Evolutionary conservation across 1,139 yeast species (phyloP).

Genomic region (Candida sp.): DNA sequence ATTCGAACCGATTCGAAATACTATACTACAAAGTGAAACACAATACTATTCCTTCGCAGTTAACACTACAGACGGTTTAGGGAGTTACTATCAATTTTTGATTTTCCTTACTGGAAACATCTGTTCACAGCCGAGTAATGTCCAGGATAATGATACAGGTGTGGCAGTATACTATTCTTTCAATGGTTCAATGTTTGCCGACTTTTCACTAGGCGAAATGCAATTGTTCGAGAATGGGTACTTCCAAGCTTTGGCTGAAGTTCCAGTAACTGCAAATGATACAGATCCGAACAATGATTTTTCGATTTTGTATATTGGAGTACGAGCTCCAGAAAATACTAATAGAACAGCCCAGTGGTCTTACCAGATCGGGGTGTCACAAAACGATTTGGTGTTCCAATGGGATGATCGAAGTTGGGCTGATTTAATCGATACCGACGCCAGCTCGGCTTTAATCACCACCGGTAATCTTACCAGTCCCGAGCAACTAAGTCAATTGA

Average conservation of each 20-base stretch:
- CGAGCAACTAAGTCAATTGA: conserved; percentile 16
- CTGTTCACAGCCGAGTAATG: conserved; percentile 44
- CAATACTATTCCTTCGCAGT: conserved; percentile 45
- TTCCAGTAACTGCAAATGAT: conserved; percentile 18
- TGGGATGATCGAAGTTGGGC: conserved; percentile 66
- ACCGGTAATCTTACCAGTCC: conserved; percentile 53
- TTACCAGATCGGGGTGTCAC: conserved; percentile 71
- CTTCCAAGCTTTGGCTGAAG: conserved; percentile 51
- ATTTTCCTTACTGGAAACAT: conserved; percentile 61
- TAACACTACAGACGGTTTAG: conserved; percentile 43
- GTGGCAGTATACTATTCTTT: conserved; percentile 50
- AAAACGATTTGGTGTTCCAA: conserved; percentile 60
- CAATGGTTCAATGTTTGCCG: conserved; percentile 35
- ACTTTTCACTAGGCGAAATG: conserved; percentile 30
- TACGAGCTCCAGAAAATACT: conserved; percentile 42
- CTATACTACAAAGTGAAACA: conserved; percentile 35
- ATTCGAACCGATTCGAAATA: conserved; percentile 40
- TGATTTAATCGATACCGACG: conserved; percentile 69
- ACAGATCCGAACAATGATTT: conserved; percentile 10
- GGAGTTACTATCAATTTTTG: conserved; percentile 49
- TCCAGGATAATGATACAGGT: conserved; percentile 27
- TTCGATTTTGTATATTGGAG: conserved; percentile 43
- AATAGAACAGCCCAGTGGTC: conserved; percentile 43
- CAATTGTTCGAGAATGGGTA: conserved; percentile 45
- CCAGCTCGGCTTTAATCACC: conserved; percentile 62